Evolutionary conservation across 2,329 filamentous ascomycete species (phyloP).

Genomic region (Aspergillaceae sp.): DNA sequence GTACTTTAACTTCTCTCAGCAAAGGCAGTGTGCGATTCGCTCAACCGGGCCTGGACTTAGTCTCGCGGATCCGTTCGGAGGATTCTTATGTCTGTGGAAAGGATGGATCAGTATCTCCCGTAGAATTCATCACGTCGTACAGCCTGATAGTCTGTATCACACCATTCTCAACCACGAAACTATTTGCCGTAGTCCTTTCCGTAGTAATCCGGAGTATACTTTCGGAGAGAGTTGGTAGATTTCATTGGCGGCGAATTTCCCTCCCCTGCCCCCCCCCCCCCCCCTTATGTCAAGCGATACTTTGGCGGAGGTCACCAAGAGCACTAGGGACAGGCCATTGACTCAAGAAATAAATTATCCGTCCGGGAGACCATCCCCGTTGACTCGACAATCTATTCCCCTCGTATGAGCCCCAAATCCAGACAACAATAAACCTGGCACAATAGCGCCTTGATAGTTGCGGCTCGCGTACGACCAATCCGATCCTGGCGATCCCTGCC

Average conservation of each 20-base stretch:
- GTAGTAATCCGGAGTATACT: not conserved
- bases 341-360: not conserved
- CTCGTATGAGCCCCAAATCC: not conserved
- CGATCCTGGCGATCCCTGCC: conserved; percentile 10
- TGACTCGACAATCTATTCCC: not conserved
- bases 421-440: not conserved
- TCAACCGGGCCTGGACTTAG: not conserved
- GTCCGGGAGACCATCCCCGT: not conserved
- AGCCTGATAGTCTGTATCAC: not conserved
- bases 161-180: not conserved
- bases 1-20: no score
- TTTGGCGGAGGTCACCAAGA: not conserved
- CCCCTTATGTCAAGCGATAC: not conserved
- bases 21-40: not conserved
- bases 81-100: not conserved
- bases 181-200: not conserved
- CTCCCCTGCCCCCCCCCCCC: not conserved
- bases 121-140: not conserved
- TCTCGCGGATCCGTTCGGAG: not conserved
- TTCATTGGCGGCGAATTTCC: not conserved
- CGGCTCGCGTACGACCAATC: conserved; percentile 8
- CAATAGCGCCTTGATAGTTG: not conserved
- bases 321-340: not conserved
- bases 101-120: not conserved
- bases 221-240: not conserved